phyloP scores from a whole-genome alignment of 164 flowering plant species.

The Magnolia kwangsiensis region DNA sequence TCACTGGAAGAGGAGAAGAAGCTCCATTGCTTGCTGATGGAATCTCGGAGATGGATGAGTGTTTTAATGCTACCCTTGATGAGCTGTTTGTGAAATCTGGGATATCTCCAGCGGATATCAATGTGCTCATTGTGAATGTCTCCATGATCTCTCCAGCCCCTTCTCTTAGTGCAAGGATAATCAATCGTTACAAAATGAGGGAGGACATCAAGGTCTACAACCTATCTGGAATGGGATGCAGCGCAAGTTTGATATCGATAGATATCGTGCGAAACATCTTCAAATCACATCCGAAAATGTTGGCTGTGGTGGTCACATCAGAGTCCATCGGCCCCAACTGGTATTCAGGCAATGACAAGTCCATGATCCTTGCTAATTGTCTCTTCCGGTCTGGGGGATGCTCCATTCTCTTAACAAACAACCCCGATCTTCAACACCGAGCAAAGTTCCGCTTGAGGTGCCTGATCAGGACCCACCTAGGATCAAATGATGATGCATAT shows the following conservation, averaged over 20 bases:
- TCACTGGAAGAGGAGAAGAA: neutral
- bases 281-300: neutral
- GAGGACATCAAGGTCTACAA: conserved; percentile 12
- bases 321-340: conserved; percentile 12
- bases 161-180: conserved; percentile 46
- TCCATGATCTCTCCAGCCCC: conserved; percentile 53
- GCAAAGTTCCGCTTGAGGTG: conserved; percentile 12
- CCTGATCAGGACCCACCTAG: conserved; percentile 15
- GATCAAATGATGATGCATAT: conserved; percentile 10
- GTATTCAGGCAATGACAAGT: conserved; percentile 16
- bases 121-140: conserved; percentile 64
- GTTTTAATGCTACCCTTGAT: conserved; percentile 48
- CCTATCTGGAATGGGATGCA: conserved; percentile 16
- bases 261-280: conserved; percentile 9
- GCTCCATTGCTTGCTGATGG: conserved; percentile 6
- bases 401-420: conserved; percentile 14
- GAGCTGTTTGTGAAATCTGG: conserved; percentile 40
- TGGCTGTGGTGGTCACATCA: conserved; percentile 11
- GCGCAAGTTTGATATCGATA: conserved; percentile 15
- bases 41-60: conserved; percentile 54
- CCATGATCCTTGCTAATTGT: conserved; percentile 16
- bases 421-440: neutral
- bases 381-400: conserved; percentile 17
- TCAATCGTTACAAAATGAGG: conserved; percentile 52
- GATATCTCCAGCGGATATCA: conserved; percentile 50